phyloP scores from a whole-genome alignment of 2,329 filamentous ascomycete genomes.

The Fusarium clavum region DNA sequence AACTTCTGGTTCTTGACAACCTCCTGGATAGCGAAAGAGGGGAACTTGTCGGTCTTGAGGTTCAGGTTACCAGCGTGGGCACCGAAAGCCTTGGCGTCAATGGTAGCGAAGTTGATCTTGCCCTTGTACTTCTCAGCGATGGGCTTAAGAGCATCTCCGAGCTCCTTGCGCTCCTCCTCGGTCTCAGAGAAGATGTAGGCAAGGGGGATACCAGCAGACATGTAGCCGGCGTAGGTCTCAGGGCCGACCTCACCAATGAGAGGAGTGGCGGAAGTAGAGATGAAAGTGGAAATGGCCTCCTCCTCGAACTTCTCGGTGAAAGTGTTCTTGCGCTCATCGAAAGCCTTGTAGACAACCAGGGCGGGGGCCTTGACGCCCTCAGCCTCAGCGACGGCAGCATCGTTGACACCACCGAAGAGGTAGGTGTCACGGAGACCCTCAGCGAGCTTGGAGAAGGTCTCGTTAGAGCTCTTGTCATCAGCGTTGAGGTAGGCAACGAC shows the following conservation, averaged over 20 bases:
- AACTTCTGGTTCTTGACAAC: slow-evolving; percentile 96
- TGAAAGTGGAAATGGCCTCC: slow-evolving; percentile 83
- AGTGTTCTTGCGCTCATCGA: slow-evolving; percentile 93
- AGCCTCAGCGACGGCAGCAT: slow-evolving; percentile 85
- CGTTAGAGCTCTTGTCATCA: slow-evolving; percentile 85
- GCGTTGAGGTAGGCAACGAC: slow-evolving; percentile 87
- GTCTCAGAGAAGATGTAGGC: slow-evolving; percentile 98
- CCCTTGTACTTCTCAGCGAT: slow-evolving; percentile 93
- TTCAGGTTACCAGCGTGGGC: slow-evolving; percentile 97
- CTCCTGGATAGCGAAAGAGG: slow-evolving; percentile 97
- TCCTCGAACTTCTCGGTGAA: slow-evolving; percentile 83
- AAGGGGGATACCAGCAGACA: slow-evolving; percentile 89
- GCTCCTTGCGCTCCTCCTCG: slow-evolving; percentile 84
- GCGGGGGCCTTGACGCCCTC: slow-evolving; percentile 90
- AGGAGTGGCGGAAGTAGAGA: slow-evolving; percentile 86
- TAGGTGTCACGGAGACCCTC: slow-evolving; percentile 87
- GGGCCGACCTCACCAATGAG: slow-evolving; percentile 96
- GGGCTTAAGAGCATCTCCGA: slow-evolving; percentile 82
- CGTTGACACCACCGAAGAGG: slow-evolving; percentile 90
- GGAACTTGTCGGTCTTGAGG: slow-evolving; percentile 94
- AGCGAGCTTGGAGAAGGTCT: slow-evolving; percentile 81
- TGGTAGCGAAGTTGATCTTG: slow-evolving; percentile 96
- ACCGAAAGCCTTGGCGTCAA: slow-evolving; percentile 93
- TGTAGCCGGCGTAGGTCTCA: slow-evolving; percentile 96
- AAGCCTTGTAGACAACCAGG: slow-evolving; percentile 95